Percentiles rank a stretch among this genome's conserved stretches.
Conservation (phyloP, 2,329 filamentous ascomycete species). For the Pseudodiploospora longispora region DNA sequence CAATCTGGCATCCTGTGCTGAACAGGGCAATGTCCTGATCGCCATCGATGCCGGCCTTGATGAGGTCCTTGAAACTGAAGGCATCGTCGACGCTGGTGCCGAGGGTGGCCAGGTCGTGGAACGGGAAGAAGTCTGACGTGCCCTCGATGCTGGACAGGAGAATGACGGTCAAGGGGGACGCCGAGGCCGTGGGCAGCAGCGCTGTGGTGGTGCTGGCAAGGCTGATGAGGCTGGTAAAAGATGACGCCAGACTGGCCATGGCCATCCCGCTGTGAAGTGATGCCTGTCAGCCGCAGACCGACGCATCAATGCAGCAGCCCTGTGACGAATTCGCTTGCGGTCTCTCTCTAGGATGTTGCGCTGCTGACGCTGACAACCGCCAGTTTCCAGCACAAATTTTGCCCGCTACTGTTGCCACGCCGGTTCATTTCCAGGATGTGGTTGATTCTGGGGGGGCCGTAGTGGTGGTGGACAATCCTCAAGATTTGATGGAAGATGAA, state of each 20-base stretch:
- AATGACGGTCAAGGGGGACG: conserved; percentile 17
- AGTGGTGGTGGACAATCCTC: no score
- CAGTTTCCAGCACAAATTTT: no score
- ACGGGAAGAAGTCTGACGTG: conserved; percentile 29
- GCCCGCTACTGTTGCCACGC: no score
- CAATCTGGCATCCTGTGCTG: conserved; percentile 22
- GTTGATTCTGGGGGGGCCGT: no score
- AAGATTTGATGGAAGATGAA: no score
- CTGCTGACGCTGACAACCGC: no score
- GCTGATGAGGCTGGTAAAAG: neutral
- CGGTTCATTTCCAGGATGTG: no score
- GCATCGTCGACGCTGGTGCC: conserved; percentile 17
- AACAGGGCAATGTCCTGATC: conserved; percentile 24
- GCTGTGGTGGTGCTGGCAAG: conserved; percentile 10
- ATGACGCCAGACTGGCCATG: conserved; percentile 2
- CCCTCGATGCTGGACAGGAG: conserved; percentile 22
- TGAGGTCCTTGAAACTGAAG: conserved; percentile 26
- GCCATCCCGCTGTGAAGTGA: neutral
- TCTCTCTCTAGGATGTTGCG: no score
- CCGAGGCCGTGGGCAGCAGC: conserved; percentile 12
- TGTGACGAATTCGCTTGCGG: no score
- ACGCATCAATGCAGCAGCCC: no score
- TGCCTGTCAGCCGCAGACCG: no score
- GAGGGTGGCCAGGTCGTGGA: conserved; percentile 25
- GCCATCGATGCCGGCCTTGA: conserved; percentile 25